Base-by-base conservation (phyloP, 495 filamentous ascomycete species). In the Peziza echinospora region DNA sequence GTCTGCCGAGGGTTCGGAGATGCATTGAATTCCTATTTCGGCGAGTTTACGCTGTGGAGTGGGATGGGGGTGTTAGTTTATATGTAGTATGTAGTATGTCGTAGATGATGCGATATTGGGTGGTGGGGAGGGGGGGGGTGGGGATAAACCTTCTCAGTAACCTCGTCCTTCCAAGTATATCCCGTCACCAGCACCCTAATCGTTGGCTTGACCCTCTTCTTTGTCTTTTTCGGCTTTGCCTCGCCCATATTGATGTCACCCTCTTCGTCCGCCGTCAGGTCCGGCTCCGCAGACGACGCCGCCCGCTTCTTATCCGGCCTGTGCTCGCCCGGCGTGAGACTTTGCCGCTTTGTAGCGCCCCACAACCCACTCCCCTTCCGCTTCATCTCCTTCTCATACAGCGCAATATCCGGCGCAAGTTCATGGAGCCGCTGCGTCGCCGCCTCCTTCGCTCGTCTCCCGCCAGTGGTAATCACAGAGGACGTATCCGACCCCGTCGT, bases 341-440 rank as follows among this genome's bases (percentile, higher is more conserved):
- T 69, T 10, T 62, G 69, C 24, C 67, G 67, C n/a, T 67, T 65
- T 49, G 70, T 60, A 8, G 77, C 74, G 23, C 84, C 85, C 45
- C 84, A 80, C 54, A 82, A 79, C 2, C 84, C 72, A 26, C 78
- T 76, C n/a, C 84, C 85, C 34, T 81, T 79, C 19, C 75, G 74
- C 65, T 89, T 93, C 66, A 68, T 84, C 62, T 99, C 89, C 56
- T 92, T 94, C 59, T 99, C 80, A 57, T 85, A 94, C 44, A 86
- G 65, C 6, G 77, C 78, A 51, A 94, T 82, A 60, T 94, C 89
- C 0, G 75, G 70, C 8, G 82, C 84, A 21, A 81, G 62, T 21
- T 75, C 71, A 44, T 89, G 83, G 2, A 96, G 64, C 45, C 70
- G 76, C 3, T 77, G 76, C 2, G 77, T 64, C 25, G 91, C 89